Percentiles rank a stretch among this genome's conserved stretches.
phyloP scores from a whole-genome alignment of 805 yeast species.

The Cyberlindnera galapagoensis region DNA sequence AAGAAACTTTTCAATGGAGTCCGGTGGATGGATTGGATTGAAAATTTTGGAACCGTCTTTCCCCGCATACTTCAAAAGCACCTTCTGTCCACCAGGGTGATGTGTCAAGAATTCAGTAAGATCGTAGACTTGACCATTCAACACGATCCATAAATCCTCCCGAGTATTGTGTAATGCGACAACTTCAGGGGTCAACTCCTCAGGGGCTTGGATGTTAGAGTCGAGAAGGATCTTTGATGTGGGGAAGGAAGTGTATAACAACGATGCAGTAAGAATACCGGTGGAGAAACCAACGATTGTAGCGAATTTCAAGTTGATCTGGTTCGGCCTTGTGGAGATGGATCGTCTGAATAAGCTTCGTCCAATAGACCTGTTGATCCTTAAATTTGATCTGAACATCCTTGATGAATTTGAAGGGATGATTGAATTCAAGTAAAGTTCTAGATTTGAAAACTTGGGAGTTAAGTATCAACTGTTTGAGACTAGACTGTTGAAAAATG shows the following conservation, averaged over 20 bases:
- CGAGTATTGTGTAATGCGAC: slow-evolving; percentile 31
- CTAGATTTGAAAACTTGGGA: too few species aligned
- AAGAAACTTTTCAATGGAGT: slow-evolving; percentile 61
- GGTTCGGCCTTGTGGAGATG: too few species aligned
- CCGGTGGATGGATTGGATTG: slow-evolving; percentile 88
- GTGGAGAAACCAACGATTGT: background rate
- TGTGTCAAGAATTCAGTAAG: slow-evolving; percentile 50
- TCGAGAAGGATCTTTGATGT: background rate
- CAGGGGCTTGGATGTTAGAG: background rate
- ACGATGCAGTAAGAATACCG: background rate
- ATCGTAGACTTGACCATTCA: slow-evolving; percentile 74
- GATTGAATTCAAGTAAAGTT: too few species aligned
- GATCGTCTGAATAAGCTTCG: too few species aligned
- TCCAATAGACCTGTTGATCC: too few species aligned
- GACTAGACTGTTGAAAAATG: too few species aligned
- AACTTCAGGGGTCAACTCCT: slow-evolving; percentile 20
- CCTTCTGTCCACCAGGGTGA: slow-evolving; percentile 80
- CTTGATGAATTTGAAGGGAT: too few species aligned
- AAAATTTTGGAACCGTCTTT: slow-evolving; percentile 79
- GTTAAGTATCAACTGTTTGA: too few species aligned
- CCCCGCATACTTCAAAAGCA: slow-evolving; percentile 76
- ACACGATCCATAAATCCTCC: slow-evolving; percentile 78
- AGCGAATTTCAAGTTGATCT: background rate
- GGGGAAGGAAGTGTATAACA: background rate
- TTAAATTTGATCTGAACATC: too few species aligned